phyloP scores from a whole-genome alignment of 441 rosid genomes.

The Hypseocharis bilobata region DNA sequence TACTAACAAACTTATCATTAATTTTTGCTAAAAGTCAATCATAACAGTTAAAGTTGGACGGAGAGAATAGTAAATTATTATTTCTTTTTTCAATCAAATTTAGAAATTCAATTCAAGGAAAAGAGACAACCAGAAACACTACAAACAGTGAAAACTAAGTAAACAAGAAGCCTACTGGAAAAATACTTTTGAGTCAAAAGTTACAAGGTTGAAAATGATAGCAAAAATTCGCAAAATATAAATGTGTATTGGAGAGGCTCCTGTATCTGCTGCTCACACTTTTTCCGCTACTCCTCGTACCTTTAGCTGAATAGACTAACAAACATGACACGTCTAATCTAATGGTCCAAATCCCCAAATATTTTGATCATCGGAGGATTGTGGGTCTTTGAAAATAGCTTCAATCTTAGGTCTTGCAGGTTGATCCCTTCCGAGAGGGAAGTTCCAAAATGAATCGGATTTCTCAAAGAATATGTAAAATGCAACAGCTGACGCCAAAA shows the following conservation, averaged over 20 bases:
- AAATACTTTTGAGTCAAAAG: background rate
- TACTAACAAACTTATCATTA: no score
- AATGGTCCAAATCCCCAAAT: constrained; percentile 51
- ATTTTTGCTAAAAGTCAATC: no score
- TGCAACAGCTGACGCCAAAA: constrained; percentile 65
- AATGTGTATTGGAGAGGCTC: background rate
- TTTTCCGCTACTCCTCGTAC: background rate
- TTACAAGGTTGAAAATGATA: background rate
- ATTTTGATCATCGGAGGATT: constrained; percentile 54
- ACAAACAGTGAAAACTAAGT: no score
- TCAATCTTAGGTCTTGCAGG: constrained; percentile 48
- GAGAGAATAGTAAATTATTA: no score
- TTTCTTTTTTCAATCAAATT: no score
- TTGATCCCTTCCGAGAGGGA: constrained; percentile 52
- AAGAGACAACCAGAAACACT: no score
- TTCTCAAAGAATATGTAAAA: constrained; percentile 77
- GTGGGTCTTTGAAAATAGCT: constrained; percentile 42
- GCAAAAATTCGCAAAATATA: background rate
- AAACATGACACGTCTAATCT: constrained; percentile 33
- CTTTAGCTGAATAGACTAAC: background rate
- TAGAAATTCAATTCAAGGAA: background rate
- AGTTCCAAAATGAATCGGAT: constrained; percentile 78
- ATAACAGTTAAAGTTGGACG: no score
- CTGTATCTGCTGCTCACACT: background rate
- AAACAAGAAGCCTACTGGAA: constrained; percentile 1